A percentile compares a stretch with the other conserved stretches of the same genome.
Conservation (phyloP, 2,329 filamentous ascomycete species). For the Colletotrichum karsti region DNA sequence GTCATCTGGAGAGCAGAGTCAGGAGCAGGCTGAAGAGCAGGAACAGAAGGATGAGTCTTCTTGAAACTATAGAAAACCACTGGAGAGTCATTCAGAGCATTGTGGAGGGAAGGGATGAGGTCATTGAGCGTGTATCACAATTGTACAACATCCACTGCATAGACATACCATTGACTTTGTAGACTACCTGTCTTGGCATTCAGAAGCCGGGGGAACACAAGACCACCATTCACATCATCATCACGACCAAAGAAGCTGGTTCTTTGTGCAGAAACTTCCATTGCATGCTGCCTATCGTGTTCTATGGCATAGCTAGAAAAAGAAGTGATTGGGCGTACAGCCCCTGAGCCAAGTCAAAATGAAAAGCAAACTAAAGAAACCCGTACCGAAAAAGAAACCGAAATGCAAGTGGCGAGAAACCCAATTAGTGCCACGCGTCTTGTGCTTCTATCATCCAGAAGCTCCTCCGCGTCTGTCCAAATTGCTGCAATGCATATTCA, state of each 20-base stretch:
- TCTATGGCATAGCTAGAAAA: too few species aligned
- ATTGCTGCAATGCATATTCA: too few species aligned
- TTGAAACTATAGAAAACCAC: background rate
- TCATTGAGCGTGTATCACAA: background rate
- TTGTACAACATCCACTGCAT: background rate
- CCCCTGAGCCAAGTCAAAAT: too few species aligned
- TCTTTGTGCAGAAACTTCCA: too few species aligned
- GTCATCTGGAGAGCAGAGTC: slow-evolving; percentile 41
- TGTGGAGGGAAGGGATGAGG: background rate
- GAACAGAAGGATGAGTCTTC: background rate
- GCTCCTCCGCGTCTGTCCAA: too few species aligned
- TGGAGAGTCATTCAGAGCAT: background rate
- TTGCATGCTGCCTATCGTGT: too few species aligned
- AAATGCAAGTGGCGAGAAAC: too few species aligned
- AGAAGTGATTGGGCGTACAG: too few species aligned
- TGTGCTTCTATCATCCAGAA: too few species aligned
- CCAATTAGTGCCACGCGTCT: too few species aligned
- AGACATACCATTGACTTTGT: background rate
- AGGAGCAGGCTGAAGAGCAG: background rate
- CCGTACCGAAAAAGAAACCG: too few species aligned
- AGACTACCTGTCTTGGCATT: background rate
- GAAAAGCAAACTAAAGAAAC: too few species aligned
- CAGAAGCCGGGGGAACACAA: background rate
- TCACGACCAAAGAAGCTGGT: background rate
- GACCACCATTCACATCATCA: background rate